A percentile compares a stretch with the other conserved stretches of the same genome.
phyloP scores from a whole-genome alignment of 305 asterid species.

The Rubia peregrina region DNA sequence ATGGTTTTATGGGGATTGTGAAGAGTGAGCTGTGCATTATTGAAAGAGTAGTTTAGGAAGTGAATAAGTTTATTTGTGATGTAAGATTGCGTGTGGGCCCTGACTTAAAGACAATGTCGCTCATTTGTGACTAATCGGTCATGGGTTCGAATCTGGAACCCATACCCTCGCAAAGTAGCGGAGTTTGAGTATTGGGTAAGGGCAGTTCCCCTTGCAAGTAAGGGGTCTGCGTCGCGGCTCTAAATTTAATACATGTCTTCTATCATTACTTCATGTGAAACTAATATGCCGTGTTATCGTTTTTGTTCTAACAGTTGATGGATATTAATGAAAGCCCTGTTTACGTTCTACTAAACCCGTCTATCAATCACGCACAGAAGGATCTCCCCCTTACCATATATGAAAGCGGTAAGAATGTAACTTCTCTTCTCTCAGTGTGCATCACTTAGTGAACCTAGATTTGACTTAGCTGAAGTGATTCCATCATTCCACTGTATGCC shows the following conservation, averaged over 20 bases:
- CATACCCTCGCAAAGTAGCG: too few species aligned
- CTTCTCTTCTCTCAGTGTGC: background rate
- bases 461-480: background rate
- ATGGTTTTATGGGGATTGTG: conserved; percentile 3
- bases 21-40: background rate
- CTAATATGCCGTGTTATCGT: conserved; percentile 13
- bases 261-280: conserved; percentile 12
- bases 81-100: background rate
- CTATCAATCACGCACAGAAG: conserved; percentile 85
- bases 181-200: background rate
- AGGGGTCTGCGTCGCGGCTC: background rate
- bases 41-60: background rate
- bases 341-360: conserved; percentile 82
- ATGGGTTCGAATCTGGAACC: too few species aligned
- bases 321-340: conserved; percentile 95
- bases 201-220: too few species aligned
- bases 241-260: background rate
- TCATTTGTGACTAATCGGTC: too few species aligned
- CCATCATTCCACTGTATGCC: background rate
- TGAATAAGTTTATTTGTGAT: background rate
- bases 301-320: conserved; percentile 54
- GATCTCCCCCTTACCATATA: conserved; percentile 80
- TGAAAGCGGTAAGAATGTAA: conserved; percentile 68
- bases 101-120: background rate
- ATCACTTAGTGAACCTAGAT: background rate